Evolutionary conservation across 257 asterid genomes (phyloP).

Genomic region (Mitragyna speciosa): DNA sequence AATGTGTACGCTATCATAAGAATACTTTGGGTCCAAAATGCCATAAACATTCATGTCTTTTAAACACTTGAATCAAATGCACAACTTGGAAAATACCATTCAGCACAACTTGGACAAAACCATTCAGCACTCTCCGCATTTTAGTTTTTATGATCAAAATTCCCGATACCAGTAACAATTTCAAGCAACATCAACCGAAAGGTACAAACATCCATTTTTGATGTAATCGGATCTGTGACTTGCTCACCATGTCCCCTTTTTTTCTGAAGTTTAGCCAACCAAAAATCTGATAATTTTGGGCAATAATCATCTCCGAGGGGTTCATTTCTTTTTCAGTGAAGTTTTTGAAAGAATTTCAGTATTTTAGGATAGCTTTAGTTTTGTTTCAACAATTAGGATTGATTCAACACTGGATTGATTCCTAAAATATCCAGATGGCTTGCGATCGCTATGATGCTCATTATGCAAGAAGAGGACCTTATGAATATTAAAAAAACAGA

Average conservation of each 20-base stretch:
- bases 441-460: too few species aligned
- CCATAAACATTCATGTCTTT: constrained; percentile 74
- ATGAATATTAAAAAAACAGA: too few species aligned
- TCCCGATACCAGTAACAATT: constrained; percentile 71
- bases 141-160: constrained; percentile 42
- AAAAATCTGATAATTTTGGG: constrained; percentile 90
- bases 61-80: constrained; percentile 73
- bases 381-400: too few species aligned
- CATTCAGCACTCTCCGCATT: constrained; percentile 66
- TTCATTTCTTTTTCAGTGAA: too few species aligned
- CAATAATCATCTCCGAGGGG: constrained; percentile 92
- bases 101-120: constrained; percentile 70
- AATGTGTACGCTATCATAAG: constrained; percentile 52
- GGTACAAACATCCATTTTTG: constrained; percentile 84
- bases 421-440: too few species aligned
- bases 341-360: too few species aligned
- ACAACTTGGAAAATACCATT: constrained; percentile 80
- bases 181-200: constrained; percentile 78
- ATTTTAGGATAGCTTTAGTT: too few species aligned
- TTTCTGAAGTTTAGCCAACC: constrained; percentile 77
- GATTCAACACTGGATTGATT: too few species aligned
- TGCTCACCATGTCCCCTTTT: constrained; percentile 66
- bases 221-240: constrained; percentile 64
- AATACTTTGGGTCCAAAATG: constrained; percentile 55
- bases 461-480: too few species aligned